Percentiles rank a stretch among this genome's conserved stretches.
phyloP scores from a whole-genome alignment of 768 basidiomycete species.

The Termitomyces sp. region DNA sequence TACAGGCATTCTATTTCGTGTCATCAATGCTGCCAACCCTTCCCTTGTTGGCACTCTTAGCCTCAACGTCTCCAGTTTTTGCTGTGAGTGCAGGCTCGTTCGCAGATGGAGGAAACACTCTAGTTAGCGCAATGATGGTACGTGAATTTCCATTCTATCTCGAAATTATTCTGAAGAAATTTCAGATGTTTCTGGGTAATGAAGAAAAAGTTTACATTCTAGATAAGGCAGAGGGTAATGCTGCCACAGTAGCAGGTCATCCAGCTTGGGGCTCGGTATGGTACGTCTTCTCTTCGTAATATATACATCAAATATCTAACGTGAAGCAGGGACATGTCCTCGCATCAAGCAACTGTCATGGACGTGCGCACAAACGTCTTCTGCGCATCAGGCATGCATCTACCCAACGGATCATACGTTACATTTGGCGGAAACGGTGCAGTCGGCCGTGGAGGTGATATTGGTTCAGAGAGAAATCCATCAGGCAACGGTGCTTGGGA shows the following conservation, averaged over 20 bases:
- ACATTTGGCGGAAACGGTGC: slow-evolving; percentile 81
- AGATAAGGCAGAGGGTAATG: slow-evolving; percentile 88
- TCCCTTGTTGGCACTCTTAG: slow-evolving; percentile 30
- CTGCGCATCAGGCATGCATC: slow-evolving; percentile 80
- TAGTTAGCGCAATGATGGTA: slow-evolving; percentile 53
- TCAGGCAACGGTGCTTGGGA: slow-evolving; percentile 53
- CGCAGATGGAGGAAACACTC: slow-evolving; percentile 41
- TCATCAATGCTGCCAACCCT: slow-evolving; percentile 3
- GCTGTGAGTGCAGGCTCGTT: slow-evolving; percentile 41
- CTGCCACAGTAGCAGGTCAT: slow-evolving; percentile 60
- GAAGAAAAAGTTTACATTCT: slow-evolving; percentile 81
- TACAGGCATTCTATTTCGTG: not conserved
- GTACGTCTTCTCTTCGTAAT: slow-evolving; percentile 25
- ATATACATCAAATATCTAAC: not conserved
- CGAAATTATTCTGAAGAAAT: not conserved
- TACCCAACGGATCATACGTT: slow-evolving; percentile 73
- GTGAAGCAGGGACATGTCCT: slow-evolving; percentile 51
- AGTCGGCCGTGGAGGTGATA: slow-evolving; percentile 58
- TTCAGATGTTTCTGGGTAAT: slow-evolving; percentile 78
- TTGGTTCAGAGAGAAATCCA: slow-evolving; percentile 48
- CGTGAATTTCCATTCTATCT: not conserved
- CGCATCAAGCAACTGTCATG: slow-evolving; percentile 62
- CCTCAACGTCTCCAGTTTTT: slow-evolving; percentile 25
- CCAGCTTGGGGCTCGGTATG: slow-evolving; percentile 75
- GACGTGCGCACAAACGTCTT: slow-evolving; percentile 73